These are phyloP conservation scores for Diaporthe vexans DNA, from an alignment of 2,329 filamentous ascomycete genomes.

Conservation along the genomic window DNA sequence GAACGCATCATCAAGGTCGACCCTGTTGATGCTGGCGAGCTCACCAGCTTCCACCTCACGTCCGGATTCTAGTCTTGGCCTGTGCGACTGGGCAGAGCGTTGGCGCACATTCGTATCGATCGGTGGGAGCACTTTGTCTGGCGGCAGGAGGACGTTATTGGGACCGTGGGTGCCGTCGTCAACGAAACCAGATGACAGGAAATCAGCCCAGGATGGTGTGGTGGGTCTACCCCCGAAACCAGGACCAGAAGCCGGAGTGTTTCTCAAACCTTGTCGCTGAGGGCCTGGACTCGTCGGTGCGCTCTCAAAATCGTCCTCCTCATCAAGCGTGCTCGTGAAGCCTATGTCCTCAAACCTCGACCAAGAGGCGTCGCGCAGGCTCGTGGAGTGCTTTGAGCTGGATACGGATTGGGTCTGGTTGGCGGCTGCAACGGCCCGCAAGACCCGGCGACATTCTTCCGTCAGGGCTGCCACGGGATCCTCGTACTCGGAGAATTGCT, in stretches of 20 bases:
- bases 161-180: slow-evolving; percentile 77
- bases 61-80: slow-evolving; percentile 77
- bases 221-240: slow-evolving; percentile 82
- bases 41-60: slow-evolving; percentile 87
- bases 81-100: slow-evolving; percentile 89
- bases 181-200: slow-evolving; percentile 91
- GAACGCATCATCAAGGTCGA: slow-evolving; percentile 94
- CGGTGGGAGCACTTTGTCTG: slow-evolving; percentile 90
- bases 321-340: slow-evolving; percentile 82
- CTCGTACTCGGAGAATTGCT: slow-evolving; percentile 88
- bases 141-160: slow-evolving; percentile 79
- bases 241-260: slow-evolving; percentile 76
- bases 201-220: slow-evolving; percentile 98
- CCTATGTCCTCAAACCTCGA: slow-evolving; percentile 96
- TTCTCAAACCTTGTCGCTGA: slow-evolving; percentile 68
- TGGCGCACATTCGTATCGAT: slow-evolving; percentile 81
- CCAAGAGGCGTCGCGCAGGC: slow-evolving; percentile 90
- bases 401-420: slow-evolving; percentile 85
- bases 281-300: slow-evolving; percentile 43
- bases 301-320: slow-evolving; percentile 77
- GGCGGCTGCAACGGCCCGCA: slow-evolving; percentile 87
- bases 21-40: slow-evolving; percentile 88
- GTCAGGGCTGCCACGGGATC: slow-evolving; percentile 91
- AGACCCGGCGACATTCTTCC: slow-evolving; percentile 92
- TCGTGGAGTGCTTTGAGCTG: slow-evolving; percentile 78